Conservation (phyloP, 2,329 filamentous ascomycete genomes). For the Scedosporium minutisporum region DNA sequence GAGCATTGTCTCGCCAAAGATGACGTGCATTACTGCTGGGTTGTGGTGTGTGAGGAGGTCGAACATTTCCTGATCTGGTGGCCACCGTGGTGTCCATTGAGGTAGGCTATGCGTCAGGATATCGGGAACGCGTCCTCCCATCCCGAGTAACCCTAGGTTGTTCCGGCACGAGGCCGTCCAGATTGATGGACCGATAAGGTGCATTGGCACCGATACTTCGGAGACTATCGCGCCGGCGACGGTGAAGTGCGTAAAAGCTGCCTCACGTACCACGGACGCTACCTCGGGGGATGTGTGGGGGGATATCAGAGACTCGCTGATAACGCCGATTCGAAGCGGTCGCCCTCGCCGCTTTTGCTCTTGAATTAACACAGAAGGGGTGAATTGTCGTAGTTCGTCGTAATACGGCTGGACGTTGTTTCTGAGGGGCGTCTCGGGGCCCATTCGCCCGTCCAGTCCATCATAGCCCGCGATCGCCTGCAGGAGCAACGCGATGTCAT, state of each 20-base stretch:
- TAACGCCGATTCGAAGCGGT: constrained; percentile 30
- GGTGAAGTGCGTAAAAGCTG: constrained; percentile 25
- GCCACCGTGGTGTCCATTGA: constrained; percentile 18
- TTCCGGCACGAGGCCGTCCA: constrained; percentile 33
- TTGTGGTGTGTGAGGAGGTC: constrained; percentile 31
- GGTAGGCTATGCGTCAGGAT: constrained; percentile 12
- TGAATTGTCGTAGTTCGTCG: constrained; percentile 13
- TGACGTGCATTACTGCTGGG: constrained; percentile 32
- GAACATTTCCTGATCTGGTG: constrained; percentile 28
- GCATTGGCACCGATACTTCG: constrained; percentile 36
- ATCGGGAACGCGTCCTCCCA: background rate
- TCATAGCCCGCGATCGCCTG: constrained; percentile 37
- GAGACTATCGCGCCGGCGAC: constrained; percentile 31
- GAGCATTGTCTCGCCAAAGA: constrained; percentile 27
- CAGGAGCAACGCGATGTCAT: constrained; percentile 30
- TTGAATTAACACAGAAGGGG: constrained; percentile 10
- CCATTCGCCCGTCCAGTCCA: constrained; percentile 34
- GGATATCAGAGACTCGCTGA: constrained; percentile 32
- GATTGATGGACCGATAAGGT: constrained; percentile 32
- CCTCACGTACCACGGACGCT: constrained; percentile 21
- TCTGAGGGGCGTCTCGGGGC: constrained; percentile 25
- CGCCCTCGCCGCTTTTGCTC: too few species aligned
- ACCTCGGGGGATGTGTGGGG: constrained; percentile 28
- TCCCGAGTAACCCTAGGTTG: constrained; percentile 18
- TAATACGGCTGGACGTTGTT: constrained; percentile 22